phyloP scores from a whole-genome alignment of 2,329 filamentous ascomycete species.

The Colletotrichum magnum region DNA sequence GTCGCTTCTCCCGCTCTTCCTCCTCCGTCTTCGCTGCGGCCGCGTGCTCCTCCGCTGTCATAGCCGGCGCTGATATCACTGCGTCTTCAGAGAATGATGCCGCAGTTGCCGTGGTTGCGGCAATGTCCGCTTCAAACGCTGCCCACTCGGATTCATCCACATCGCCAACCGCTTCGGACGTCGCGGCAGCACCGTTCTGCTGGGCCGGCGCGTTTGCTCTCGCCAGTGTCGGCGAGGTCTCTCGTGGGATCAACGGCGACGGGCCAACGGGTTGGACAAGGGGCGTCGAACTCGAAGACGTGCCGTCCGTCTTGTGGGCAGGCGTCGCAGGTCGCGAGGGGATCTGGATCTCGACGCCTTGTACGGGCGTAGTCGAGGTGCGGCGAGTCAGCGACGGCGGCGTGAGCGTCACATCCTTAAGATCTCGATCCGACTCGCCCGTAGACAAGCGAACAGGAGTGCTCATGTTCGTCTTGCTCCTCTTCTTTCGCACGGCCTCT shows the following conservation, averaged over 20 bases:
- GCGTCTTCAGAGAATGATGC: conserved; percentile 61
- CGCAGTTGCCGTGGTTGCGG: conserved; percentile 61
- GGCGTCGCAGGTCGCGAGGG: conserved; percentile 76
- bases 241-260: conserved; percentile 55
- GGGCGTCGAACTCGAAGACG: conserved; percentile 59
- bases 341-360: conserved; percentile 73
- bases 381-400: conserved; percentile 61
- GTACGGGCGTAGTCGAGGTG: conserved; percentile 65
- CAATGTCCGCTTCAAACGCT: conserved; percentile 88
- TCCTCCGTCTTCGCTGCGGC: conserved; percentile 65
- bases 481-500: conserved; percentile 58
- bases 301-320: conserved; percentile 53
- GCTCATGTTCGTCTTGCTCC: conserved; percentile 57
- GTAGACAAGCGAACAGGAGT: conserved; percentile 38
- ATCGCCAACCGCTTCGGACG: conserved; percentile 40
- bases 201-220: conserved; percentile 30
- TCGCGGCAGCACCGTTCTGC: conserved; percentile 41
- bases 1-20: conserved; percentile 65
- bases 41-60: conserved; percentile 75
- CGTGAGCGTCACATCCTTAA: conserved; percentile 45
- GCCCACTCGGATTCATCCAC: conserved; percentile 87
- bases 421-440: conserved; percentile 44
- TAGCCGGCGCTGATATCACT: conserved; percentile 77
- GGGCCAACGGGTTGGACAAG: conserved; percentile 46
- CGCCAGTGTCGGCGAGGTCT: conserved; percentile 29